Evolutionary conservation across 306 rosid species (phyloP).

Genomic region (Gleditsia sinensis): DNA sequence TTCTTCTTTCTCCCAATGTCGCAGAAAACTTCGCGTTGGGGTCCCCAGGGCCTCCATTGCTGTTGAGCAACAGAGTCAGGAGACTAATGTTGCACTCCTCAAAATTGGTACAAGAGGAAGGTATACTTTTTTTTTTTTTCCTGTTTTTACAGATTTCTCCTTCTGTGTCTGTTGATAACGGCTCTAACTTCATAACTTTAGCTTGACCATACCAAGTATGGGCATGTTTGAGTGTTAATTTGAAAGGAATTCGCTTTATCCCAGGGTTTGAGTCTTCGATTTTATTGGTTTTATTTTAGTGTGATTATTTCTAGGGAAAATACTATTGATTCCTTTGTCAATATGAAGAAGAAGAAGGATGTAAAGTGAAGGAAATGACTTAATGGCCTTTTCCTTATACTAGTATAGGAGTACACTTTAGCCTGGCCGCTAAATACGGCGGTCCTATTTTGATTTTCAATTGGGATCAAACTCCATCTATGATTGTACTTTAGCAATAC

Average conservation of each 20-base stretch:
- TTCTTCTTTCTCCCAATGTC: slow-evolving; percentile 36
- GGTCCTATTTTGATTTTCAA: background rate
- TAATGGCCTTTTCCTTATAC: background rate
- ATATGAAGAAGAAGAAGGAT: background rate
- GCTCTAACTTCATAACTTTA: background rate
- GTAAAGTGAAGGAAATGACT: background rate
- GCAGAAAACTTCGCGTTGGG: slow-evolving; percentile 30
- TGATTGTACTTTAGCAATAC: background rate
- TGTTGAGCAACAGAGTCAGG: slow-evolving; percentile 62
- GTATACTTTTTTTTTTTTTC: slow-evolving; percentile 43
- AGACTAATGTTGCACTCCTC: slow-evolving; percentile 61
- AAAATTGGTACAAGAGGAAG: slow-evolving; percentile 94
- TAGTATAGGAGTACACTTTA: background rate
- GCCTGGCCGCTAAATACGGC: background rate
- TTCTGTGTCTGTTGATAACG: background rate
- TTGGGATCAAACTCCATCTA: background rate
- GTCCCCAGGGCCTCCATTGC: slow-evolving; percentile 66
- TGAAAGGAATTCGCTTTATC: background rate
- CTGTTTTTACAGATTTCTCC: background rate
- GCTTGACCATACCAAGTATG: background rate
- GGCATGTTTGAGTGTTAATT: background rate
- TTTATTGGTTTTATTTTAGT: background rate
- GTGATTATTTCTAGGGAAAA: background rate
- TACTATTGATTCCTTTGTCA: background rate
- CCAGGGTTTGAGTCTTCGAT: background rate